Conservation (phyloP, 2,329 filamentous ascomycete species). For the Fusarium tuaranense region DNA sequence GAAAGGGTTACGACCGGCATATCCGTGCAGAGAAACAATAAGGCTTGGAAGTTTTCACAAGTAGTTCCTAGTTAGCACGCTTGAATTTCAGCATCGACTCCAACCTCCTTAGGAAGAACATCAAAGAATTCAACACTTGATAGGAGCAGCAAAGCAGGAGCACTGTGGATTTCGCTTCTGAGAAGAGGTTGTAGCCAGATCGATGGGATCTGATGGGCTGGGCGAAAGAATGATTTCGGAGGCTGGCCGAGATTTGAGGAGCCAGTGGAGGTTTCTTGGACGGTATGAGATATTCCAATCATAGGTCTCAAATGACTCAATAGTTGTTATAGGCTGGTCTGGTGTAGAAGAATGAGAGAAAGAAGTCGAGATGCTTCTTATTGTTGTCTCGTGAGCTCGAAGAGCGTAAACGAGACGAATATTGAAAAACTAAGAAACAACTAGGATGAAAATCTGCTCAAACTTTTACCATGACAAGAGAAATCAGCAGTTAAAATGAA, state of each 20-base stretch:
- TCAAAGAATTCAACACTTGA: background rate
- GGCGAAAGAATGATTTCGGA: background rate
- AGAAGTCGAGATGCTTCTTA: background rate
- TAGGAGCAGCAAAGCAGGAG: no score
- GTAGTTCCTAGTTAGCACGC: background rate
- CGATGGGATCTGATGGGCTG: no score
- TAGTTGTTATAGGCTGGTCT: background rate
- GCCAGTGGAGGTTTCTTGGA: background rate
- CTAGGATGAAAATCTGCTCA: background rate
- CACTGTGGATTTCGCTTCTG: no score
- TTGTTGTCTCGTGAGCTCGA: background rate
- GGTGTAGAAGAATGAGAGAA: background rate
- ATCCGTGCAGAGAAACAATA: background rate
- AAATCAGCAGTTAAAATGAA: background rate
- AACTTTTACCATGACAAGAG: background rate
- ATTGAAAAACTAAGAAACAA: background rate
- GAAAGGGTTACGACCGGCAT: background rate
- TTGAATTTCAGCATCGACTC: background rate
- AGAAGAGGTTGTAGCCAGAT: no score
- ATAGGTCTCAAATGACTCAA: background rate
- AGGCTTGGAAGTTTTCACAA: background rate
- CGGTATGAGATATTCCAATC: background rate
- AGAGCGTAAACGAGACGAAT: background rate
- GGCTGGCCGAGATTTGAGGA: background rate
- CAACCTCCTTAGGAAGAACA: background rate